phyloP scores from a whole-genome alignment of 2,329 filamentous ascomycete species.

The Teratosphaeria epicoccoides region DNA sequence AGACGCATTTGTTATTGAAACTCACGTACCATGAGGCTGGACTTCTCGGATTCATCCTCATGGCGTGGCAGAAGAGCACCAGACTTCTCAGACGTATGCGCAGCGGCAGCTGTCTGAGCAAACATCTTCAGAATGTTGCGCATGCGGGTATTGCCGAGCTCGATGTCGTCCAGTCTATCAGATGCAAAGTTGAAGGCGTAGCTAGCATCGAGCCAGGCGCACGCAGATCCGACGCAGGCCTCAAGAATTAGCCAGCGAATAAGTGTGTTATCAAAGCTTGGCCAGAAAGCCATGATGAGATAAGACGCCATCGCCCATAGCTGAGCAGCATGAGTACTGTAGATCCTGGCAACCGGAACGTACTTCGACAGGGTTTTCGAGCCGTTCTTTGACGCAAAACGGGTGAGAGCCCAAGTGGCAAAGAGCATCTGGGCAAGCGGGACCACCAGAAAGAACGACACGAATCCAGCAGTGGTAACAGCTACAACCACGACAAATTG shows the following conservation, averaged over 20 bases:
- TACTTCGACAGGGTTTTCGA: slow-evolving; percentile 6
- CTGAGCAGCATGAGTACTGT: slow-evolving; percentile 11
- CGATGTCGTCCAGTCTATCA: slow-evolving; percentile 5
- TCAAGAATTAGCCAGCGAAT: slow-evolving; percentile 8
- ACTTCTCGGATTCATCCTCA: neutral
- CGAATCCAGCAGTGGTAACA: slow-evolving; percentile 9
- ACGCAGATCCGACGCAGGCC: slow-evolving; percentile 9
- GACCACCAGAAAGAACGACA: slow-evolving; percentile 11
- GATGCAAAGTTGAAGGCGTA: slow-evolving; percentile 13
- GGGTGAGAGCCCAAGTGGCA: slow-evolving; percentile 5
- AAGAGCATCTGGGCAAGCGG: slow-evolving; percentile 12
- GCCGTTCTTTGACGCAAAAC: slow-evolving; percentile 1
- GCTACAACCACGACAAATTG: slow-evolving; percentile 6
- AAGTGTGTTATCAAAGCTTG: slow-evolving; percentile 1
- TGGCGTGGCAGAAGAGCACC: neutral
- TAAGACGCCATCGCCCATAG: slow-evolving; percentile 13
- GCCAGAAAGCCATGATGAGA: slow-evolving; percentile 12
- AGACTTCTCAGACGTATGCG: slow-evolving; percentile 3
- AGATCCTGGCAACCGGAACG: slow-evolving; percentile 9
- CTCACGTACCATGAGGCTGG: neutral
- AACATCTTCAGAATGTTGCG: slow-evolving; percentile 4
- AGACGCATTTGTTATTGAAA: too few species aligned
- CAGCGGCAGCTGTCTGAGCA: slow-evolving; percentile 1
- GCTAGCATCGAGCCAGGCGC: slow-evolving; percentile 14
- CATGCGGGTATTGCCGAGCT: neutral